Conservation (phyloP, 345 rosid species). For the Euphorbia pulcherrima region DNA sequence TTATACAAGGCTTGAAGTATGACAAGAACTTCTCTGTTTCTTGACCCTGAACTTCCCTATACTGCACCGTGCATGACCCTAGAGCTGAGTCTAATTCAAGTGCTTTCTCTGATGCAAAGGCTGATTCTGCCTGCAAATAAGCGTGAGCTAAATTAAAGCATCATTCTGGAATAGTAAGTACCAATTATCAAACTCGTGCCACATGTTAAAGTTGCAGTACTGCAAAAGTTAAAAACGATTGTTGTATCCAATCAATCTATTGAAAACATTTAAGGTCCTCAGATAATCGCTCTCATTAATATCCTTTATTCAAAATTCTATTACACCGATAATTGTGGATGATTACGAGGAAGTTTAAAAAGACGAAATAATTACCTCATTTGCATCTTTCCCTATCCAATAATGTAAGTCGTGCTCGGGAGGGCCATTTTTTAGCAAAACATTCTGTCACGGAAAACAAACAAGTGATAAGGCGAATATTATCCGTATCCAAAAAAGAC, state of each 20-base stretch:
- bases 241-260: not conserved
- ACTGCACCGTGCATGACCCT: slow-evolving; percentile 79
- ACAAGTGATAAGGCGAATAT: not conserved
- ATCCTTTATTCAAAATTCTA: not conserved
- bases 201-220: not conserved
- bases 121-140: slow-evolving; percentile 56
- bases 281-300: not conserved
- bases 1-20: slow-evolving; percentile 79
- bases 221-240: not conserved
- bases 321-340: not conserved
- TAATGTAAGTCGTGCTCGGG: slow-evolving; percentile 68
- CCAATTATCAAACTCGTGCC: not conserved
- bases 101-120: slow-evolving; percentile 66
- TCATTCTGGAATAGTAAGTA: slow-evolving; percentile 8
- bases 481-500: not conserved
- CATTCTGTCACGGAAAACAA: slow-evolving; percentile 44
- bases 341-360: not conserved
- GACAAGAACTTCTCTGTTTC: slow-evolving; percentile 78
- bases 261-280: not conserved
- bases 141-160: slow-evolving; percentile 14
- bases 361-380: slow-evolving; percentile 37
- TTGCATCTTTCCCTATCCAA: slow-evolving; percentile 74
- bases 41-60: slow-evolving; percentile 81
- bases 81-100: slow-evolving; percentile 71
- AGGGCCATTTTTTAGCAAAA: slow-evolving; percentile 45